Base-by-base conservation (phyloP, 441 rosid genomes). In the Populus hybrid region DNA sequence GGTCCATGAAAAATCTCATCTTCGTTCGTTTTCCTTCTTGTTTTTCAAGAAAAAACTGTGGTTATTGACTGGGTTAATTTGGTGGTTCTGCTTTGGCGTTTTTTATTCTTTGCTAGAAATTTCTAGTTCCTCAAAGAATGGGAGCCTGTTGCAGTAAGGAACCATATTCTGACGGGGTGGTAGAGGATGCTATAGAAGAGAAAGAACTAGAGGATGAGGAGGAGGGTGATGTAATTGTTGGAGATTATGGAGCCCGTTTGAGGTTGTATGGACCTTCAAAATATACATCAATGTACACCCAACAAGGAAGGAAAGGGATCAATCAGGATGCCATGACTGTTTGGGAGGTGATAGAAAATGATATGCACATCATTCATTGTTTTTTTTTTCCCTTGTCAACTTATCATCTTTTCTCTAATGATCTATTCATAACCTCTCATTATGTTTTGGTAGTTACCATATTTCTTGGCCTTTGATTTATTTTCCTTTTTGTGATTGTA, bases 301-400 rank as follows among this genome's bases (percentile, higher is more conserved):
- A n/a, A 76, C 97, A 89, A 81, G 99, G 98, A 14, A 88, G 81
- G 78, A 95, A 95, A 74, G 98, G 94, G 33, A 74, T 90, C 77
- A 94, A 95, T 79, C 99, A 95, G 73, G 99, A 95, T 77, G 88
- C 98, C 81, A 86, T 95, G 93, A 88, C 93, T 24, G 94, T 92
- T 75, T 92, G 98, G 97, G 98, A 94, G 98, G 99, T 95, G 84
- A 69, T 67, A 45, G 8, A 53, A 53, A 53, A 53, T 53, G 61
- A 53, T 53, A 53, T 0, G 21, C 61, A 28, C 14, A 28, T 53
- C 70, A 28, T 10, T 71, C 77, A 31, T 69, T 61, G 40, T 5
- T 20, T 63, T 9, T 61, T 23, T 29, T 45, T 64, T 3, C 14
- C 9, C n/a, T 33, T 2, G 1, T 1, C 31, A 29, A 29, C 31